These are phyloP conservation scores for Neonectria ditissima DNA, from an alignment of 2,329 filamentous ascomycete species.

Conservation along the genomic window DNA sequence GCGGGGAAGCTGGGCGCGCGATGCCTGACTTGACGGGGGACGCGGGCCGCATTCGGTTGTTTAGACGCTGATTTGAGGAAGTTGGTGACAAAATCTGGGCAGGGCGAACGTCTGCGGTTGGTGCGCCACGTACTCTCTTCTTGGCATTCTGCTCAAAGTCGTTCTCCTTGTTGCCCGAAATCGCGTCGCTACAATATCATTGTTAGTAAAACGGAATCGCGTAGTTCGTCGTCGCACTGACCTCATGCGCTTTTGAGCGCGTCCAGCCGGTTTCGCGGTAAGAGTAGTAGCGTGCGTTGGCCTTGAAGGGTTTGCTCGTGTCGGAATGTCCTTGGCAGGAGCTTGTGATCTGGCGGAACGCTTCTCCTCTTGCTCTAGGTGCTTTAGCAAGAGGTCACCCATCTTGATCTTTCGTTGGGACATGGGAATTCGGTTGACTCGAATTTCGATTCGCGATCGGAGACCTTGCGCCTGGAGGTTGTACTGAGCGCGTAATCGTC, in stretches of 20 bases:
- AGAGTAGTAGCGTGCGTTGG: conserved; percentile 42
- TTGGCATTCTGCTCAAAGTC: conserved; percentile 75
- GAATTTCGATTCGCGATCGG: conserved; percentile 87
- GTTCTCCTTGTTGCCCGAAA: conserved; percentile 83
- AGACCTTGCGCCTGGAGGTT: conserved; percentile 88
- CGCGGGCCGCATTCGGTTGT: conserved; percentile 57
- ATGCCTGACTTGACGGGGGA: conserved; percentile 70
- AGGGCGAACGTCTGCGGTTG: conserved; percentile 57
- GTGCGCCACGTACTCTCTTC: conserved; percentile 67
- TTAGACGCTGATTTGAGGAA: conserved; percentile 81
- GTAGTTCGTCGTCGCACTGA: conserved; percentile 47
- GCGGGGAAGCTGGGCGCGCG: conserved; percentile 69
- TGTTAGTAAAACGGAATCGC: conserved; percentile 38
- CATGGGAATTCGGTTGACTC: conserved; percentile 90
- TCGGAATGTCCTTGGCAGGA: conserved; percentile 61
- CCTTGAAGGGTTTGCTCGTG: conserved; percentile 52
- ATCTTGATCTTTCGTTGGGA: conserved; percentile 84
- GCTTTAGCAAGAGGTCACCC: conserved; percentile 76
- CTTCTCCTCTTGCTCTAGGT: conserved; percentile 59
- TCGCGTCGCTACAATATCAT: conserved; percentile 66
- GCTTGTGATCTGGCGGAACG: conserved; percentile 59
- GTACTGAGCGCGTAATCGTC: conserved; percentile 90
- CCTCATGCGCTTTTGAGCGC: conserved; percentile 63
- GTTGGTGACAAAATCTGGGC: conserved; percentile 82
- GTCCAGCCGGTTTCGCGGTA: conserved; percentile 40